These are phyloP conservation scores for Pulveroboletus sp. DNA, from an alignment of 768 basidiomycete genomes.

Conservation along the genomic window DNA sequence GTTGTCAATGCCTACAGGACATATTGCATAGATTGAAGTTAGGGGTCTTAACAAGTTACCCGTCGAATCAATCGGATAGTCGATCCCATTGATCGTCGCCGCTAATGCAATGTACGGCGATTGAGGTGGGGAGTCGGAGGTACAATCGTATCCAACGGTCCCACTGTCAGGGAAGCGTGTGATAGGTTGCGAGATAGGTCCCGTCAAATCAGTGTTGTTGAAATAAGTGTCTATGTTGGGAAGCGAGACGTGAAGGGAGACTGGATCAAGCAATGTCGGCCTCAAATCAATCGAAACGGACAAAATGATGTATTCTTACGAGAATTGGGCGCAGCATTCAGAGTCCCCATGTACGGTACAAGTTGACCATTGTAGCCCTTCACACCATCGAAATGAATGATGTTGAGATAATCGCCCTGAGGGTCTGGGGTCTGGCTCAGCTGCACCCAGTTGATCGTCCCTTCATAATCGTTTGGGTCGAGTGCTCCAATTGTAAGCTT, in stretches of 20 bases:
- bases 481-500: constrained; percentile 31
- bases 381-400: constrained; percentile 23
- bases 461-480: constrained; percentile 29
- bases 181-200: constrained; percentile 16
- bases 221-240: constrained; percentile 19
- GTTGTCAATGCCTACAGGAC: constrained; percentile 22
- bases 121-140: constrained; percentile 1
- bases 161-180: neutral
- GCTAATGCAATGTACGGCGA: constrained; percentile 24
- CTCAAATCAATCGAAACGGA: neutral
- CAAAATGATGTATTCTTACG: constrained; percentile 11
- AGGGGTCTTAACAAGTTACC: constrained; percentile 20
- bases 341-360: constrained; percentile 11
- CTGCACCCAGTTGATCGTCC: constrained; percentile 28
- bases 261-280: constrained; percentile 7
- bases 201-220: constrained; percentile 14
- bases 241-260: constrained; percentile 10
- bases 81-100: constrained; percentile 29
- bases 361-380: constrained; percentile 29
- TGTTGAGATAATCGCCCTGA: constrained; percentile 15
- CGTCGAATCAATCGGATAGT: constrained; percentile 27
- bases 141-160: constrained; percentile 16
- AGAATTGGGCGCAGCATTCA: constrained; percentile 24
- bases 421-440: constrained; percentile 17
- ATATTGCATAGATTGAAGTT: neutral